Conservation (phyloP, 2,329 filamentous ascomycete species). For the Fusarium globosum region DNA sequence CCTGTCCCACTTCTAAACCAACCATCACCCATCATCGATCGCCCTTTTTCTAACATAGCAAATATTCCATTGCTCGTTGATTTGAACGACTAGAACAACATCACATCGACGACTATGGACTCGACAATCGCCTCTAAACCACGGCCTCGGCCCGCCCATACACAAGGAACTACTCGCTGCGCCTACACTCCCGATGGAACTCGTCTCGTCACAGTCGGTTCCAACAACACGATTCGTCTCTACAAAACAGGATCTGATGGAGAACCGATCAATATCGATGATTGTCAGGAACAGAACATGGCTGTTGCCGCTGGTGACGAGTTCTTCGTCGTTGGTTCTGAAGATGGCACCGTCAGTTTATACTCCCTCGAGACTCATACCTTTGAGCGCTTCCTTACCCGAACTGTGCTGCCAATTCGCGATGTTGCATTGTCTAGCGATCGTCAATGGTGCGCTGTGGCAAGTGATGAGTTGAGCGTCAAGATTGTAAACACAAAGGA, state of each 20-base stretch:
- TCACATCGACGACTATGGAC: constrained; percentile 44
- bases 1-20: constrained; percentile 14
- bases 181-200: constrained; percentile 90
- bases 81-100: background rate
- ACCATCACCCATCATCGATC: constrained; percentile 16
- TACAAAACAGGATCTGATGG: constrained; percentile 93
- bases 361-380: constrained; percentile 81
- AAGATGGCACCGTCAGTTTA: constrained; percentile 95
- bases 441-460: constrained; percentile 88
- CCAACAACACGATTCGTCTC: constrained; percentile 92
- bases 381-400: constrained; percentile 84
- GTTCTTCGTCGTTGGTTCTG: constrained; percentile 88
- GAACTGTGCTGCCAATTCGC: constrained; percentile 86
- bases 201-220: constrained; percentile 89
- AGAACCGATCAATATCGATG: constrained; percentile 92
- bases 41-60: background rate
- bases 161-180: constrained; percentile 85
- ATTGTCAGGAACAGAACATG: constrained; percentile 87
- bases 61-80: constrained; percentile 17
- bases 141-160: constrained; percentile 77
- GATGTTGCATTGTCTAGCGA: constrained; percentile 87
- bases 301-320: constrained; percentile 80
- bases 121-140: constrained; percentile 56
- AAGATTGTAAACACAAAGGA: constrained; percentile 88
- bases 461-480: constrained; percentile 94